Evolutionary conservation across 2,329 filamentous ascomycete species (phyloP), one percentile per base, ranked within the genome.

Genomic region (Hypoxylon rubiginosum): DNA sequence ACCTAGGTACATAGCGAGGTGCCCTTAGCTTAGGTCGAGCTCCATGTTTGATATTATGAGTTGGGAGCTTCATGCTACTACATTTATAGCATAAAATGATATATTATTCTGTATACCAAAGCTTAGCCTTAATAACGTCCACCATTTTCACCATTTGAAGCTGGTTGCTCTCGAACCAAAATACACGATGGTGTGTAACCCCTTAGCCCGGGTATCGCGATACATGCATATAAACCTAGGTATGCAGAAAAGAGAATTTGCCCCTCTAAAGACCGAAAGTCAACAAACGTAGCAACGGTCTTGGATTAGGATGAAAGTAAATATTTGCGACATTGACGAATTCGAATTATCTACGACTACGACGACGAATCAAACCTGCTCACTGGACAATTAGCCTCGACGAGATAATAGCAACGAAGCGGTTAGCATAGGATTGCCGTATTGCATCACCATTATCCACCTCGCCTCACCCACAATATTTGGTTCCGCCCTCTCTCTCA

Each of bases 181-280:
- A n/a, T n/a, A n/a, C n/a, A n/a, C n/a, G n/a, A 17, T 45, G 41
- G 4, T 21, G 8, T 9, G 17, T 26, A 15, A 26, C 46, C 34
- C 34, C 15, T 52, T 36, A 13, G 3, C n/a, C 32, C 32, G 45
- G 43, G 30, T 64, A 56, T 41, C 19, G 2, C 13, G 21, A 56
- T 59, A 59, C 3, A 52, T 21, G 30, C 17, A 28, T 19, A 2
- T n/a, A n/a, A n/a, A n/a, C n/a, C n/a, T n/a, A n/a, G n/a, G n/a
- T 64, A 70, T 69, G 56, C 63, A 52, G 4, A 48, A 62, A 67
- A 43, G 24, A 58, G 49, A 34, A 32, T 43, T 21, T 58, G 59
- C 67, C 71, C 70, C 69, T 67, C 72, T 56, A 69, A 66, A 36
- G 11, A 46, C 46, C 39, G 46, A 64, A 24, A 62, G 43, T 56